phyloP scores from a whole-genome alignment of 257 asterid species.

The Solanum corneliomulleri region DNA sequence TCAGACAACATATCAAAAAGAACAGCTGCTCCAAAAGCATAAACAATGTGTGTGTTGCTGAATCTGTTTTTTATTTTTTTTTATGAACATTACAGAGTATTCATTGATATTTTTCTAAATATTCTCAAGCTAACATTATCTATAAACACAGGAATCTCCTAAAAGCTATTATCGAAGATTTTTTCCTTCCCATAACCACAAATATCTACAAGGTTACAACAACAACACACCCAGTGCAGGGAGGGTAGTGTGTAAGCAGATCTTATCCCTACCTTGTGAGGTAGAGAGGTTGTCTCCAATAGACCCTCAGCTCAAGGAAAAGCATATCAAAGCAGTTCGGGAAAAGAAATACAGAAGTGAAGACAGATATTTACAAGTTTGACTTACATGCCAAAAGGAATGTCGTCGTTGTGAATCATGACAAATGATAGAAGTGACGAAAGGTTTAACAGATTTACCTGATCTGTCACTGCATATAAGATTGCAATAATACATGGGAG shows the following conservation, averaged over 20 bases:
- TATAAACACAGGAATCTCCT: neutral
- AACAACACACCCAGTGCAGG: neutral
- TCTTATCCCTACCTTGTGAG: neutral
- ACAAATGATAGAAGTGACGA: neutral
- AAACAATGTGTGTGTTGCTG: neutral
- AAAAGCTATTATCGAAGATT: neutral
- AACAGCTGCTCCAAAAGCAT: neutral
- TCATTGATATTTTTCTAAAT: neutral
- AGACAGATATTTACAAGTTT: neutral
- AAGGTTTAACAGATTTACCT: slow-evolving; percentile 31
- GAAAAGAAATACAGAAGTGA: neutral
- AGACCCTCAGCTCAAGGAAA: neutral
- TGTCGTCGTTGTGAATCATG: neutral
- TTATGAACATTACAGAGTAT: neutral
- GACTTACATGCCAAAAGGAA: neutral
- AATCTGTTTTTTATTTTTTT: neutral
- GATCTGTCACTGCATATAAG: slow-evolving; percentile 93
- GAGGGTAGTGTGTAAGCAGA: neutral
- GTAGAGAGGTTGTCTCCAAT: neutral
- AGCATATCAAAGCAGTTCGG: neutral
- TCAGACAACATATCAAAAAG: neutral
- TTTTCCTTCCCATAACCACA: neutral
- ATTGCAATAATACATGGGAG: slow-evolving; percentile 91
- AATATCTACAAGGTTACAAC: neutral
- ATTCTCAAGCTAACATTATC: neutral